Evolutionary conservation across 2,329 filamentous ascomycete species (phyloP), one percentile per base, ranked within the genome.

Genomic region (Fusarium albosuccineum): DNA sequence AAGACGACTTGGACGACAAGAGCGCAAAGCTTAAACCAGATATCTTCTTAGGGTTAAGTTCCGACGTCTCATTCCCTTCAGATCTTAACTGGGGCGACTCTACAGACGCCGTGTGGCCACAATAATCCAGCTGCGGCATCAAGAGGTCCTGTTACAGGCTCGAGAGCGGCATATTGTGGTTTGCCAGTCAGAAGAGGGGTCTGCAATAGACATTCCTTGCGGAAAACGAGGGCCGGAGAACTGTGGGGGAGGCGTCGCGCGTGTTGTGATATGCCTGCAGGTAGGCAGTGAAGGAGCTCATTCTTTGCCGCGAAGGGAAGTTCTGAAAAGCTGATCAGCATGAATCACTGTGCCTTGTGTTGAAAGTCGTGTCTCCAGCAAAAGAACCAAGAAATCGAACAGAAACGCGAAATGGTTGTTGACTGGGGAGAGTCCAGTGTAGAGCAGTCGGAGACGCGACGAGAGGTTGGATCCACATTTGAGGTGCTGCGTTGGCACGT

Each of bases 41-140:
- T 79, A 77, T 82, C 80, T 83, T 83, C 86, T 92, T 97, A 97
- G 94, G 94, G 94, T 97, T 97, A 97, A 94, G 92, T 94, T 94
- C 92, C 93, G 89, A 91, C 22, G 81, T 83, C 81, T 83, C 83
- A 84, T 88, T 90, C 87, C 87, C 81, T 82, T 75, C 30, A 11
- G 11, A 33, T 76, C 69, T 69, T 57, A 68, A 74, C 79, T 78
- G 80, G 81, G 59, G 78, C 80, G 77, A 77, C 76, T 67, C 75
- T 60, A 56, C 57, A 56, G 65, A 16, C 46, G 66, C 65, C 29
- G 33, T 66, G 62, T 39, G 64, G 58, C 73, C 79, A 75, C 75
- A 76, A 77, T 76, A 74, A 76, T 80, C 83, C 82, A 73, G 73
- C 72, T 84, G 81, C 84, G 73, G 83, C 84, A 77, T 78, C 73